Evolutionary conservation across 176 grass and related monocot genomes (phyloP).

Genomic region (Juncus inflexus): DNA sequence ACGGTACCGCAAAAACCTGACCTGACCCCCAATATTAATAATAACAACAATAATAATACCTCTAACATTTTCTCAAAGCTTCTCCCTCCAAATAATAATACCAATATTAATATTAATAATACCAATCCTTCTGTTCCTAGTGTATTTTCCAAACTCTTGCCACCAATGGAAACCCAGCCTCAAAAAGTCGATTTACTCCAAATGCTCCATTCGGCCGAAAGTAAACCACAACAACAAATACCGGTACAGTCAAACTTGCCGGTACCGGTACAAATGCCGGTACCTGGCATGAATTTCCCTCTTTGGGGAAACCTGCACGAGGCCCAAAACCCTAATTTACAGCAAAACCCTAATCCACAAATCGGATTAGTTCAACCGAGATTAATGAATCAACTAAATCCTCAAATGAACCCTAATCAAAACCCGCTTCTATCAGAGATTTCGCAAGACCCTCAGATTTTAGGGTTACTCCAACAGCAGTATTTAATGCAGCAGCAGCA

Average conservation of each 20-base stretch:
- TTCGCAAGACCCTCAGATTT: slow-evolving; percentile 75
- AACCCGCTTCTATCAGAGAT: slow-evolving; percentile 46
- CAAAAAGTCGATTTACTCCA: slow-evolving; percentile 82
- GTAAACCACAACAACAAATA: slow-evolving; percentile 44
- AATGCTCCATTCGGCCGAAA: slow-evolving; percentile 62
- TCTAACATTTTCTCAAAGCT: slow-evolving; percentile 58
- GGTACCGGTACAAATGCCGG: slow-evolving; percentile 4
- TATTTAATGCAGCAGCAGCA: slow-evolving; percentile 82
- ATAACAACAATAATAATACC: slow-evolving; percentile 35
- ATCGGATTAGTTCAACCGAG: slow-evolving; percentile 44
- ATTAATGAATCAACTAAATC: slow-evolving; percentile 45
- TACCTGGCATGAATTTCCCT: slow-evolving; percentile 33
- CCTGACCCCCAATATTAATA: neutral
- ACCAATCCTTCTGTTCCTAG: slow-evolving; percentile 19
- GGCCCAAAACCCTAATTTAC: slow-evolving; percentile 47
- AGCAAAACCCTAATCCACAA: slow-evolving; percentile 50
- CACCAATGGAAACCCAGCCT: slow-evolving; percentile 40
- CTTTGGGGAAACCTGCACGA: slow-evolving; percentile 56
- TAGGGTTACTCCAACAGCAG: slow-evolving; percentile 74
- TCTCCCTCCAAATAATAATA: slow-evolving; percentile 15
- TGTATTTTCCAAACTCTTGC: slow-evolving; percentile 58
- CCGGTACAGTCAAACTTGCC: neutral
- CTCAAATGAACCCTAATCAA: neutral
- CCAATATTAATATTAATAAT: too few relatives aligned
- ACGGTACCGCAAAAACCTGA: slow-evolving; percentile 38